Evolutionary conservation across 495 filamentous ascomycete genomes (phyloP).

Genomic region (Pyrenula aspistea): DNA sequence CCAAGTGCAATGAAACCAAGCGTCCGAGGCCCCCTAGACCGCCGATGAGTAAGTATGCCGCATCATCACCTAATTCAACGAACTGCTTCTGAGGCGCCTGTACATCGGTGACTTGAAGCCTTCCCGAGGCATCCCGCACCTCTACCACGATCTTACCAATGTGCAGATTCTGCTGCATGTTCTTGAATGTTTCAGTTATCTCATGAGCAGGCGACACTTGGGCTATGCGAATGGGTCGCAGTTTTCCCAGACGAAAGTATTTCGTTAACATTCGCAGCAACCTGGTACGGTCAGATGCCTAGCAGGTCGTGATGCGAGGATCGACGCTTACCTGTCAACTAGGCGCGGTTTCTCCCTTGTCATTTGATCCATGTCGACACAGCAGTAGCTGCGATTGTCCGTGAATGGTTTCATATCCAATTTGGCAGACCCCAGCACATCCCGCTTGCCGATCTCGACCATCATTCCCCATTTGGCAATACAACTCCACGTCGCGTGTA

Average conservation of each 20-base stretch:
- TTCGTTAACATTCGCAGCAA: not conserved
- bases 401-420: not conserved
- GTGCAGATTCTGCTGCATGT: conserved; percentile 39
- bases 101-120: conserved; percentile 5
- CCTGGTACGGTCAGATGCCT: not conserved
- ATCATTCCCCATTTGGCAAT: conserved; percentile 35
- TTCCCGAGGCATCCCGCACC: conserved; percentile 10
- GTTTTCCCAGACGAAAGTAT: conserved; percentile 5
- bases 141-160: conserved; percentile 48
- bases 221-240: conserved; percentile 15
- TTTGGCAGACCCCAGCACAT: conserved; percentile 6
- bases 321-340: not conserved
- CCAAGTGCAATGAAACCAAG: conserved; percentile 44
- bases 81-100: conserved; percentile 1
- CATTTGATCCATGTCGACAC: not conserved
- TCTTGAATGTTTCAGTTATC: conserved; percentile 38
- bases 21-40: conserved; percentile 54
- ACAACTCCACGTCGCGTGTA: conserved; percentile 27
- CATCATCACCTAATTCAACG: conserved; percentile 13
- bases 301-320: not conserved
- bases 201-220: conserved; percentile 25
- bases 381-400: conserved; percentile 1
- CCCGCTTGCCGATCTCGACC: conserved; percentile 39
- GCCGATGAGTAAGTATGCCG: conserved; percentile 47
- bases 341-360: not conserved